phyloP scores from a whole-genome alignment of 495 filamentous ascomycete genomes.

The Aspergillus baeticus region DNA sequence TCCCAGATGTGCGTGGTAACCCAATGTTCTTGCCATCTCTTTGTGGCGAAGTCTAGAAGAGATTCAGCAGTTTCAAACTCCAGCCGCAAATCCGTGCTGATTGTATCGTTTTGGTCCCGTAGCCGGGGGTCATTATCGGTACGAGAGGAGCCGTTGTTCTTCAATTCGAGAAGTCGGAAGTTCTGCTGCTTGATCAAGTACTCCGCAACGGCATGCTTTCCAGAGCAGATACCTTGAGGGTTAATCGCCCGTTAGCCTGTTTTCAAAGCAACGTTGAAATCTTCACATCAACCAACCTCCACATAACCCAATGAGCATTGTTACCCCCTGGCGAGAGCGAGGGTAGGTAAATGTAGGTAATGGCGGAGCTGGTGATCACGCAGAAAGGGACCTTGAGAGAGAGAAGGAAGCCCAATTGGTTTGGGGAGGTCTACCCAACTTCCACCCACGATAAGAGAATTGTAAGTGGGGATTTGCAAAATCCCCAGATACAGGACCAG shows the following conservation, averaged over 20 bases:
- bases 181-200: slow-evolving; percentile 76
- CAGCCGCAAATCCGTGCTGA: slow-evolving; percentile 20
- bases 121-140: slow-evolving; percentile 28
- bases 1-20: slow-evolving; percentile 80
- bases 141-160: slow-evolving; percentile 15
- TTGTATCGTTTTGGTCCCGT: slow-evolving; percentile 24
- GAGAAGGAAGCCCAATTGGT: no score
- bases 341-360: no score
- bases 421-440: no score
- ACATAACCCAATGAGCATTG: slow-evolving; percentile 91
- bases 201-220: slow-evolving; percentile 80
- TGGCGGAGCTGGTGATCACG: no score
- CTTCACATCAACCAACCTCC: slow-evolving; percentile 61
- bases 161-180: slow-evolving; percentile 54
- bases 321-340: slow-evolving; percentile 8
- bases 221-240: slow-evolving; percentile 76
- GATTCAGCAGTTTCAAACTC: slow-evolving; percentile 58
- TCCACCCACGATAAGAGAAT: no score
- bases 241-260: slow-evolving; percentile 12
- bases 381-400: no score
- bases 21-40: slow-evolving; percentile 76
- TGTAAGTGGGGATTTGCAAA: no score
- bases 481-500: no score
- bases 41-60: slow-evolving; percentile 82
- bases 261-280: neutral